Conservation (phyloP, 1,139 yeast species). For the Protomyces lactucae-debilis region DNA sequence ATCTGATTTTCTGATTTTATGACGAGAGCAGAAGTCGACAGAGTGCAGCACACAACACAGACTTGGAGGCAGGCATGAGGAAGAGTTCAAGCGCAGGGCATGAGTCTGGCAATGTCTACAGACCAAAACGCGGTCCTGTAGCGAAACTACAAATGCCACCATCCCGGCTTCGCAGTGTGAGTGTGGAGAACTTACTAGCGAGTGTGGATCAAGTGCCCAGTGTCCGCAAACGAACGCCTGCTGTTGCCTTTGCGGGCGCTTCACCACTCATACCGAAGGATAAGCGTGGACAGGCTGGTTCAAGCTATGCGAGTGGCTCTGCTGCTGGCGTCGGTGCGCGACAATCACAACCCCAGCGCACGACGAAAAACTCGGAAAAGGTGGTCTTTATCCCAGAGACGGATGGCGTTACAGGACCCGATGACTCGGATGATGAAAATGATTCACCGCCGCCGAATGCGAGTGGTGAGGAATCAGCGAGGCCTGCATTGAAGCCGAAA, state of each 20-base stretch:
- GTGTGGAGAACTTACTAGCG: constrained; percentile 21
- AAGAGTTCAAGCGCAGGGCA: background rate
- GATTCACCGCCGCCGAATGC: constrained; percentile 20
- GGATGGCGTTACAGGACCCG: constrained; percentile 18
- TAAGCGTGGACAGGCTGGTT: constrained; percentile 1
- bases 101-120: background rate
- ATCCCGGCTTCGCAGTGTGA: constrained; percentile 20
- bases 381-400: constrained; percentile 32
- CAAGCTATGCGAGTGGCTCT: constrained; percentile 5
- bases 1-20: background rate
- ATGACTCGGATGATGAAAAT: constrained; percentile 25
- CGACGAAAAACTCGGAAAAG: constrained; percentile 32
- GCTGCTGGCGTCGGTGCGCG: constrained; percentile 14
- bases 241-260: constrained; percentile 24
- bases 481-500: constrained; percentile 1
- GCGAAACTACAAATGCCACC: constrained; percentile 24
- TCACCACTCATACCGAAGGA: constrained; percentile 4
- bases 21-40: background rate
- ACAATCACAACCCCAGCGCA: constrained; percentile 28
- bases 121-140: background rate
- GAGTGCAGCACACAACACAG: background rate
- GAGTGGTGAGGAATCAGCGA: background rate
- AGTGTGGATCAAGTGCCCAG: constrained; percentile 22
- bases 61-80: background rate
- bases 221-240: constrained; percentile 25